Base-by-base conservation (phyloP, 495 filamentous ascomycete species). In the Talaromyces wortmannii region DNA sequence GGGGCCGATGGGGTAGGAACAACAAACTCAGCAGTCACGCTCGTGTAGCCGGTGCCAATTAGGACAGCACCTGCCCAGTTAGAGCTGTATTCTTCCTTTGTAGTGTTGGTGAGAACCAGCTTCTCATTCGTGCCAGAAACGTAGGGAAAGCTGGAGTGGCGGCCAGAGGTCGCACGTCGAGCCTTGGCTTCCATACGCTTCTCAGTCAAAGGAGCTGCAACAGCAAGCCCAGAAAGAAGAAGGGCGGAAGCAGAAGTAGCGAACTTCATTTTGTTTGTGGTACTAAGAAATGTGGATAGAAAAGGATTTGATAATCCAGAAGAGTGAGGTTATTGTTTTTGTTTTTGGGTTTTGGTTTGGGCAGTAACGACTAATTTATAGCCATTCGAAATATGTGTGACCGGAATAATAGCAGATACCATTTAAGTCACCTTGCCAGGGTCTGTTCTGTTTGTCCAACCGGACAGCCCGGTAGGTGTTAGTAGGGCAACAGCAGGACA, bases 41-140 rank as follows among this genome's bases (percentile, higher is more conserved):
- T 66, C 7, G 64, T 79, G 60, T 77, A 84, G 32, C 72, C 73
- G 10, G 61, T 69, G 16, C 68, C 67, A 32, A 73, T 75, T 30
- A 78, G 73, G 10, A 82, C 80, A 15, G 77, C 75, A 48, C 82
- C 82, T 13, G 78, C 77, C 82, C 82, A 84, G 68, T 83, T 84
- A 7, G 70, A 74, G 60, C 72, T 77, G 62, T 84, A 84, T 46
- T 76, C 63, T 6, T 60, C 66, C 0, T 74, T 59, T 16, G 61
- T 52, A 12, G 33, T 23, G 32, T 36, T 15, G 2, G 32, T 52
- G 10, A 52, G 33, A 36, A 40, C 29, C 33, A 52, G 11, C 18
- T 42, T 31, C 15, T 52, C 50, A 8, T 18, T 40, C 6, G 50
- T 11, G 16, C 33, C 17, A 18, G 31, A 16, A 13, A 29, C 5